Evolutionary conservation across 306 rosid genomes (phyloP), one percentile per base, ranked within the genome.

Genomic region (Lathyrus oleraceus): DNA sequence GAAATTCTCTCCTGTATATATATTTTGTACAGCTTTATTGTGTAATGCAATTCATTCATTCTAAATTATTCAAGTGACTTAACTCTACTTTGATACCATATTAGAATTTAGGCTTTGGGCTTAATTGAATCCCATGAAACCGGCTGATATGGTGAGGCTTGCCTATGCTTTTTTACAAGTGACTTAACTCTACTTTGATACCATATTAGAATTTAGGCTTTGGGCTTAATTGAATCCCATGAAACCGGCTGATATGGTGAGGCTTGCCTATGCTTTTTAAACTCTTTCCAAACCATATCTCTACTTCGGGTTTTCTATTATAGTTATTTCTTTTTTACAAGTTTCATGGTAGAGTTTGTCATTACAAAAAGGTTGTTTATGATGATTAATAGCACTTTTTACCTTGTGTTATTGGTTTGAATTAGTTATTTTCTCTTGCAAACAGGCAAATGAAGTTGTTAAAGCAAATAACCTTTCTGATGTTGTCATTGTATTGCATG

Each of bases 391-490:
- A 57, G 32, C 54, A 76, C 43, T 30, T 38, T 76, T 15, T 59
- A 65, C 61, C 48, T 69, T 39, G 35, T 39, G 4, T 49, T 63
- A 38, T 62, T 58, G 54, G 71, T 71, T 74, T 70, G 42, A 35
- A 64, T 79, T 73, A 62, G 67, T 75, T 72, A 47, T 74, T 45
- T 52, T 77, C 69, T 77, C 70, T 58, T 76, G 14, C 71, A 69
- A 74, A 74, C 92, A 94, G 99, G 99, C 97, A 71, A 85, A 82
- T 77, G 99, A 94, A 71, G 96, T 94, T 72, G 99, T 94, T 57
- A 88, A 88, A 76, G 99, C 95, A 19, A 94, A 94, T 79, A 90
- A 94, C 72, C 71, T 94, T 21, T 90, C 99, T 10, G 95, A 91
- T 49, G 85, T 81, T 12, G 49, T 94, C 73, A 78, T 83, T 47